phyloP scores from a whole-genome alignment of 257 asterid species.

The Solanum stenotomum region DNA sequence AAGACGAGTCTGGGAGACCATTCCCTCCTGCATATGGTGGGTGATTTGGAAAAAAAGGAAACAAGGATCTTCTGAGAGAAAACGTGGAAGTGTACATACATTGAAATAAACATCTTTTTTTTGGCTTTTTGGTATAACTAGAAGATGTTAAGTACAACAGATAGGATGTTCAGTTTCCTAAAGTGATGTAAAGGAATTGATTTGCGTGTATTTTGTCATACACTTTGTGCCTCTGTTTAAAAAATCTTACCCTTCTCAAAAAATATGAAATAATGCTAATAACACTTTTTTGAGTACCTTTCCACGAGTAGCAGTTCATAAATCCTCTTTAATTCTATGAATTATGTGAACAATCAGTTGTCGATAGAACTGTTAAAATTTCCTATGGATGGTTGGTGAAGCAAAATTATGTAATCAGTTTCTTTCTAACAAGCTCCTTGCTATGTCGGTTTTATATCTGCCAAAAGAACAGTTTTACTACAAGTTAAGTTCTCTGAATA shows the following conservation, averaged over 20 bases:
- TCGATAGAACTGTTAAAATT: not conserved
- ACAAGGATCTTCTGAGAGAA: not conserved
- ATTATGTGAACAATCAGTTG: not conserved
- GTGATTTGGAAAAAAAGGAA: not conserved
- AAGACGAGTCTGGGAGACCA: not conserved
- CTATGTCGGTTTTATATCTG: not conserved
- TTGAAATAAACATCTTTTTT: not conserved
- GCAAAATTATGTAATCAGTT: not conserved
- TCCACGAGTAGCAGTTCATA: not conserved
- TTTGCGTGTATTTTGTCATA: not conserved
- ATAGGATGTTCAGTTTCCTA: not conserved
- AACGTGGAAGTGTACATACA: not conserved
- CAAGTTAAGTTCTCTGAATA: not conserved
- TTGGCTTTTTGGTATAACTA: not conserved
- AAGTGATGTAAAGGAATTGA: constrained; percentile 4
- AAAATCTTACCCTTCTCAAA: not conserved
- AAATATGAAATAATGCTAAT: not conserved
- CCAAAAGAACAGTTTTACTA: not conserved
- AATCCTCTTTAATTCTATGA: not conserved
- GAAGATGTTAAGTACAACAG: not conserved
- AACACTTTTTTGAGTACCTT: not conserved
- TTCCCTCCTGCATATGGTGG: not conserved
- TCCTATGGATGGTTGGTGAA: not conserved
- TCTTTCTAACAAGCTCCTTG: not conserved
- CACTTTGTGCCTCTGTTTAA: not conserved